A percentile compares a stretch with the other conserved stretches of the same genome.
phyloP scores from a whole-genome alignment of 2,329 filamentous ascomycete genomes.

The Xylariaceae sp. region DNA sequence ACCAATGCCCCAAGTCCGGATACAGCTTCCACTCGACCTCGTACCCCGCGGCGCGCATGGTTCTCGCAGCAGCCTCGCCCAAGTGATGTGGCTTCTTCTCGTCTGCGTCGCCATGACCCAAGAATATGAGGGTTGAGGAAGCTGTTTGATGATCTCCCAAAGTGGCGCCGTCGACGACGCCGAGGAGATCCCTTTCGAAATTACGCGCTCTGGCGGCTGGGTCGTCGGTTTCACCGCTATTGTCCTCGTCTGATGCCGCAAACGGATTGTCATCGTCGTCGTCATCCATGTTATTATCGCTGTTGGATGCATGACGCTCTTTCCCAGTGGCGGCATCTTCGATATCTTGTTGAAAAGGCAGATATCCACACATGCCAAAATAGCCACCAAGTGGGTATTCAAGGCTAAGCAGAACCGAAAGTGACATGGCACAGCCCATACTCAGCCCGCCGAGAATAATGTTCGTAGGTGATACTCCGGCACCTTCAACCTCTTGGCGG shows the following conservation, averaged over 20 bases:
- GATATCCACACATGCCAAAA: constrained; percentile 47
- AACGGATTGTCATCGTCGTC: constrained; percentile 12
- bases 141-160: constrained; percentile 8
- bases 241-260: constrained; percentile 10
- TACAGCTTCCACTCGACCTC: constrained; percentile 41
- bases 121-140: constrained; percentile 38
- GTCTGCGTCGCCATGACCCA: constrained; percentile 43
- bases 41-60: constrained; percentile 33
- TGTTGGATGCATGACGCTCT: no score
- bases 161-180: constrained; percentile 12
- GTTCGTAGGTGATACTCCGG: constrained; percentile 31
- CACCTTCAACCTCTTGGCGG: constrained; percentile 29
- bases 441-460: constrained; percentile 52
- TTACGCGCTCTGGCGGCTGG: constrained; percentile 25
- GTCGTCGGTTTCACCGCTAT: constrained; percentile 2
- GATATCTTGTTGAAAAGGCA: constrained; percentile 40
- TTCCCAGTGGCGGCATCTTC: constrained; percentile 24
- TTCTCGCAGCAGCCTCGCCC: constrained; percentile 32
- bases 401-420: constrained; percentile 42
- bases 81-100: constrained; percentile 34
- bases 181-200: constrained; percentile 34
- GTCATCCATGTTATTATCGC: constrained; percentile 10
- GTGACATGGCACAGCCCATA: constrained; percentile 48
- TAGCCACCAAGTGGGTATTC: constrained; percentile 39
- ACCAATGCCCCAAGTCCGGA: constrained; percentile 43